Conservation (phyloP, 1,284 basidiomycete genomes). For the Athelia sp. region DNA sequence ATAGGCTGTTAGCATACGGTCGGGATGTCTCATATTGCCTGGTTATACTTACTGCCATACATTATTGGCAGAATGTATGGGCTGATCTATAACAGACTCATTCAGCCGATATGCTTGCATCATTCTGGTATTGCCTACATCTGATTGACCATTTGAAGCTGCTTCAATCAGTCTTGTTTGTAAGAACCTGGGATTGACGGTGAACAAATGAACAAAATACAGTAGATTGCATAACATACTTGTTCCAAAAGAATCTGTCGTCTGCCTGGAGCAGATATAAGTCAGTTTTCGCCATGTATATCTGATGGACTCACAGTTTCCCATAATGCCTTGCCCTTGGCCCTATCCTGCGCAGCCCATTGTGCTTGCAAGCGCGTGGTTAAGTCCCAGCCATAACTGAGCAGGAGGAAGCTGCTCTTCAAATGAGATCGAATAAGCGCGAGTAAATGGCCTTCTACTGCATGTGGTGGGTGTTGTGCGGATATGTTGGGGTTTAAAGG, state of each 20-base stretch:
- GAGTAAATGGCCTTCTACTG: conserved; percentile 85
- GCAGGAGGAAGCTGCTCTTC: conserved; percentile 77
- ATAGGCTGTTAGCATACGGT: conserved; percentile 7
- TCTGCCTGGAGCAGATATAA: conserved; percentile 58
- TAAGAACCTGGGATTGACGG: conserved; percentile 47
- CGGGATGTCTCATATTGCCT: conserved; percentile 6
- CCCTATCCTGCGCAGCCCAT: conserved; percentile 48
- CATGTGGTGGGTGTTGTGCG: conserved; percentile 65
- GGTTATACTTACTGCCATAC: conserved; percentile 82
- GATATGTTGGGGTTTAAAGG: conserved; percentile 74
- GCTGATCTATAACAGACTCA: conserved; percentile 50
- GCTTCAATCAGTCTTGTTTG: conserved; percentile 72
- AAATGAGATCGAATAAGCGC: conserved; percentile 86
- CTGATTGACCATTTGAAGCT: conserved; percentile 43
- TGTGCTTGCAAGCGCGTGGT: conserved; percentile 89
- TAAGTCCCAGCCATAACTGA: conserved; percentile 90
- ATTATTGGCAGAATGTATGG: conserved; percentile 89
- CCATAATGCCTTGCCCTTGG: conserved; percentile 60
- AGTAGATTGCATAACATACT: conserved; percentile 38
- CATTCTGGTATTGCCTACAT: conserved; percentile 40
- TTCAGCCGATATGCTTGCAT: conserved; percentile 1
- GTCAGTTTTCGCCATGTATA: conserved; percentile 8
- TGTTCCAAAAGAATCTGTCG: conserved; percentile 99
- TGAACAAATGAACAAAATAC: conserved; percentile 2
- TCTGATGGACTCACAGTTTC: conserved; percentile 50